These are phyloP conservation scores for Encephalitozoon hellem DNA, from an alignment of 371 early-diverging fungal genomes.

Conservation along the genomic window DNA sequence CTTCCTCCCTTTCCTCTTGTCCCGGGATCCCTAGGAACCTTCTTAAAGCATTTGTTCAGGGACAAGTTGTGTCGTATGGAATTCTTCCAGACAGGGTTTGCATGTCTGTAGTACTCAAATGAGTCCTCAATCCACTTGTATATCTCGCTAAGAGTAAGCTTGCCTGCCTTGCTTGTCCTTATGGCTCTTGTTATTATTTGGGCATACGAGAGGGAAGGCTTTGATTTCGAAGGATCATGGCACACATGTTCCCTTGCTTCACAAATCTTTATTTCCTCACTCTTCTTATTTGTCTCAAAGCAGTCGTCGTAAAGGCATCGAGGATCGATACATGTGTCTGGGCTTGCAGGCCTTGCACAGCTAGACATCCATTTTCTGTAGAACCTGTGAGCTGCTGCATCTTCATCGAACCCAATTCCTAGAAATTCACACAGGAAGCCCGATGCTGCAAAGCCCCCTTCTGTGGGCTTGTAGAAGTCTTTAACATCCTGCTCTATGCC, in stretches of 20 bases:
- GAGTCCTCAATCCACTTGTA: constrained; percentile 58
- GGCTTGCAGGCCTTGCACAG: neutral
- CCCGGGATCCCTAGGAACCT: constrained; percentile 50
- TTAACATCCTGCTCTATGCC: neutral
- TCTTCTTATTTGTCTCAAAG: neutral
- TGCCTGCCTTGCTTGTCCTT: constrained; percentile 19
- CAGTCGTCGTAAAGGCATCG: constrained; percentile 7
- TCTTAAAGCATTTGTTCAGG: constrained; percentile 59
- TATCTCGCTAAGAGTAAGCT: constrained; percentile 57
- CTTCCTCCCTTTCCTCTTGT: constrained; percentile 58
- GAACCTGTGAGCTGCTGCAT: neutral
- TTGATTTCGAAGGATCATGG: neutral
- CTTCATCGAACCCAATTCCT: neutral
- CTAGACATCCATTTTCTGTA: neutral
- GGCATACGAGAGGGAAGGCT: constrained; percentile 59
- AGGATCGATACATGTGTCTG: constrained; percentile 25
- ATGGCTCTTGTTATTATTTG: constrained; percentile 57
- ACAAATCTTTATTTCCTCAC: neutral
- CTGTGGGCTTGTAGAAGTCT: neutral
- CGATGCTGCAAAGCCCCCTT: neutral
- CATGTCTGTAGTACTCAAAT: constrained; percentile 56
- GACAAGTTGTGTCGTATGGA: constrained; percentile 61
- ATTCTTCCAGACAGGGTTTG: constrained; percentile 60
- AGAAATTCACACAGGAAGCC: neutral
- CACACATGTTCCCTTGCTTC: neutral